Evolutionary conservation across 192 early-diverging fungal genomes (phyloP).

Genomic region (Podochytrium sp.): DNA sequence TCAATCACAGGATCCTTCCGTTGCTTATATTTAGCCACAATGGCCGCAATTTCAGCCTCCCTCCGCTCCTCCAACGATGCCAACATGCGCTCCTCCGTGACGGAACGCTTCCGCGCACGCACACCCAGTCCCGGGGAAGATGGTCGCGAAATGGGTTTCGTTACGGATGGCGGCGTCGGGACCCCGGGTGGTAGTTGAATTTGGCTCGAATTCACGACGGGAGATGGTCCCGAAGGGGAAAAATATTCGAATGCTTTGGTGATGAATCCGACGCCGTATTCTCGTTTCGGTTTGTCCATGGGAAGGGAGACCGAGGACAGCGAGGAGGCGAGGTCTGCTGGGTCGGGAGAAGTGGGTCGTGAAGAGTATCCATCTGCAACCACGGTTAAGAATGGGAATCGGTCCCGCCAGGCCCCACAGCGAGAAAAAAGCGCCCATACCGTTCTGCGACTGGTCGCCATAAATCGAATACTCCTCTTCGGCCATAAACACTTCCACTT

Average conservation of each 20-base stretch:
- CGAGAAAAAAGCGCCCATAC: too few relatives aligned
- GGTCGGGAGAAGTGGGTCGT: slow-evolving; percentile 4
- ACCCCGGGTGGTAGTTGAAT: neutral
- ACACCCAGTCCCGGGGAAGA: slow-evolving; percentile 20
- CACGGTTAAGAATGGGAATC: too few relatives aligned
- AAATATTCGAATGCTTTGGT: slow-evolving; percentile 16
- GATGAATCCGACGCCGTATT: slow-evolving; percentile 5
- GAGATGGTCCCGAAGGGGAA: slow-evolving; percentile 12
- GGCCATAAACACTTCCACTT: slow-evolving; percentile 2
- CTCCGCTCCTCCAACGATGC: slow-evolving; percentile 30
- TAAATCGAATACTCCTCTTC: slow-evolving; percentile 27
- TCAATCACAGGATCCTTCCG: slow-evolving; percentile 36
- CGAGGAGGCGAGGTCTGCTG: neutral
- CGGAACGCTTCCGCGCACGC: slow-evolving; percentile 12
- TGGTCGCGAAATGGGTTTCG: slow-evolving; percentile 12
- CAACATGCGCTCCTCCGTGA: slow-evolving; percentile 31
- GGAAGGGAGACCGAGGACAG: neutral
- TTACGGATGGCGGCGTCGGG: slow-evolving; percentile 8
- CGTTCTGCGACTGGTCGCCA: slow-evolving; percentile 1
- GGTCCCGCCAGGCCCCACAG: too few relatives aligned
- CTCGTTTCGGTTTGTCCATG: neutral
- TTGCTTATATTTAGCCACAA: slow-evolving; percentile 32
- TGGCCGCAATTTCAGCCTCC: slow-evolving; percentile 38
- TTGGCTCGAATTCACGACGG: neutral
- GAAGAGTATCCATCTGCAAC: slow-evolving; percentile 2